Percentiles rank a stretch among this genome's conserved stretches.
Conservation (phyloP, 2,329 filamentous ascomycete genomes). For the Chaetomium sp. region DNA sequence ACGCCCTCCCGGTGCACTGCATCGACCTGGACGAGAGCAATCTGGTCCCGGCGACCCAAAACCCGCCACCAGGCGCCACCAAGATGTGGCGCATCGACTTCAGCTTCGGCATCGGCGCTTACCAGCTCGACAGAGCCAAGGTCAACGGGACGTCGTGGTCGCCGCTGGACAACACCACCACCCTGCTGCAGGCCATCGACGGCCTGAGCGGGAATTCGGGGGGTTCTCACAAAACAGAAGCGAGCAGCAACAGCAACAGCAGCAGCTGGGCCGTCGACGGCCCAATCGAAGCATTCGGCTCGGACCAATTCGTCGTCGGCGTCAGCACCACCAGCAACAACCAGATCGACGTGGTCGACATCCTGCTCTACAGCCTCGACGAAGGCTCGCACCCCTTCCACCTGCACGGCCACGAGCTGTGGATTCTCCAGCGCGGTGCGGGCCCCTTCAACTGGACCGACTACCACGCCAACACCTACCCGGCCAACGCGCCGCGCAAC, state of each 20-base stretch:
- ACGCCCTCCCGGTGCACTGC: neutral
- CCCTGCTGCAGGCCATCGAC: neutral
- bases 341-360: neutral
- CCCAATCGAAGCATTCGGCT: neutral
- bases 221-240: neutral
- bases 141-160: neutral
- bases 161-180: neutral
- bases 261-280: neutral
- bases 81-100: neutral
- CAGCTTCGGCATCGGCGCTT: neutral
- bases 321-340: neutral
- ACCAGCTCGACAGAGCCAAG: slow-evolving; percentile 1
- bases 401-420: slow-evolving; percentile 4
- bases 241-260: neutral
- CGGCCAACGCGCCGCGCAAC: slow-evolving; percentile 10
- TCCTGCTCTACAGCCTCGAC: slow-evolving; percentile 4
- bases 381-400: slow-evolving; percentile 5
- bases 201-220: neutral
- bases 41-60: neutral
- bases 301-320: neutral
- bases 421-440: neutral
- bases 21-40: neutral
- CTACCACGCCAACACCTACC: neutral
- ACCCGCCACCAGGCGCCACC: neutral
- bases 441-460: slow-evolving; percentile 1